phyloP scores from a whole-genome alignment of 2,329 filamentous ascomycete species.

The Didymosphaeria variabile region DNA sequence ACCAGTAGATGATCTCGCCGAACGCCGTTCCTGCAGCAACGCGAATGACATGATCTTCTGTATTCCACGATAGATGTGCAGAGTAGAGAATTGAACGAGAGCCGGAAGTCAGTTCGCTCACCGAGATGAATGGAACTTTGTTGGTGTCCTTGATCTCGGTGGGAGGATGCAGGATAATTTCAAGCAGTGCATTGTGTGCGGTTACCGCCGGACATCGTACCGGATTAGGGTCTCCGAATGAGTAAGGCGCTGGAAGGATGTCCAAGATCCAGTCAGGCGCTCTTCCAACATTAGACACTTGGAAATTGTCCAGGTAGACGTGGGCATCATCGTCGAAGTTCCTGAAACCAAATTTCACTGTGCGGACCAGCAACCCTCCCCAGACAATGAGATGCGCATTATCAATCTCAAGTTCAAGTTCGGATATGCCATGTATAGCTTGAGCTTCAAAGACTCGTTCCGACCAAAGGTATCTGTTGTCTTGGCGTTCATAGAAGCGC shows the following conservation, averaged over 20 bases:
- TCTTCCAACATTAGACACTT: slow-evolving; percentile 31
- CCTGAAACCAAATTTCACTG: slow-evolving; percentile 31
- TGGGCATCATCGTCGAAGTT: slow-evolving; percentile 33
- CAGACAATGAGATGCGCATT: slow-evolving; percentile 45
- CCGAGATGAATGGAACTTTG: slow-evolving; percentile 30
- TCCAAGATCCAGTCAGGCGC: slow-evolving; percentile 52
- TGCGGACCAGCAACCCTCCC: slow-evolving; percentile 60
- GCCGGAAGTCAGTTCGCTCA: slow-evolving; percentile 66
- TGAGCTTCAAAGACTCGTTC: slow-evolving; percentile 71
- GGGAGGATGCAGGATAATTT: slow-evolving; percentile 49
- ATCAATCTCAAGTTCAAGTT: slow-evolving; percentile 42
- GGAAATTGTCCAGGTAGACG: slow-evolving; percentile 23
- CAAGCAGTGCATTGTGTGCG: slow-evolving; percentile 83
- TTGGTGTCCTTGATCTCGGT: slow-evolving; percentile 14
- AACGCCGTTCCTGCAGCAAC: slow-evolving; percentile 92
- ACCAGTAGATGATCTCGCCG: slow-evolving; percentile 93
- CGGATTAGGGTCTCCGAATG: slow-evolving; percentile 19
- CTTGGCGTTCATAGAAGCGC: slow-evolving; percentile 46
- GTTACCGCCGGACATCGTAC: slow-evolving; percentile 64
- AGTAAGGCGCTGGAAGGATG: slow-evolving; percentile 30
- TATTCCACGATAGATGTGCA: slow-evolving; percentile 74
- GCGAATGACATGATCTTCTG: slow-evolving; percentile 65
- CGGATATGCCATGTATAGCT: slow-evolving; percentile 76
- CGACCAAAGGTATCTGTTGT: slow-evolving; percentile 35
- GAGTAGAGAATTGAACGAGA: slow-evolving; percentile 89